These are phyloP conservation scores for Boletus vermiculosoides DNA, from an alignment of 768 basidiomycete species.

Conservation along the genomic window DNA sequence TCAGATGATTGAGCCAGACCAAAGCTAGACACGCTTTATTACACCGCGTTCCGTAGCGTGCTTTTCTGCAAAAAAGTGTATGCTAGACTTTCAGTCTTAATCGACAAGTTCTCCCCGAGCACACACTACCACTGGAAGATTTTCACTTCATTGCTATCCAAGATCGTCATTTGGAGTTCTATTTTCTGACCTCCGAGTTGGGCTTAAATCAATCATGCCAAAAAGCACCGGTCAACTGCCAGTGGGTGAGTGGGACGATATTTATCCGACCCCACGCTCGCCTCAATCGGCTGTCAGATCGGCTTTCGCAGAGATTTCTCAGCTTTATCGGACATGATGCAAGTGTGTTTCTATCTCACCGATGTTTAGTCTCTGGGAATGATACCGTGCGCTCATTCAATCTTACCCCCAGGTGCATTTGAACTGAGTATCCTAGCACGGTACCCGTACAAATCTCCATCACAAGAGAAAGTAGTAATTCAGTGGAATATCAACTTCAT, in stretches of 20 bases:
- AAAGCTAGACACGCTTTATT: not conserved
- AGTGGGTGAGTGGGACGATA: not conserved
- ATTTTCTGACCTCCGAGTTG: not conserved
- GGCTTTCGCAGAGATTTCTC: not conserved
- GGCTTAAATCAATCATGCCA: too few species aligned
- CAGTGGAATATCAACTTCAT: not conserved
- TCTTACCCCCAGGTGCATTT: not conserved
- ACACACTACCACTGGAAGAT: not conserved
- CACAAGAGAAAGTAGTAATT: not conserved
- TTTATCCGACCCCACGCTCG: not conserved
- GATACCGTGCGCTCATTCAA: not conserved
- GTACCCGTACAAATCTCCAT: not conserved
- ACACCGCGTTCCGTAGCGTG: too few species aligned
- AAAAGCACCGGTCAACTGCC: too few species aligned
- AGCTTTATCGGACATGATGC: not conserved
- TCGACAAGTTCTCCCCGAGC: not conserved
- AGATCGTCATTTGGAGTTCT: not conserved
- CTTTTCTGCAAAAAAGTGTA: too few species aligned
- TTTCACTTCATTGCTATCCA: not conserved
- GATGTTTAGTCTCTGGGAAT: not conserved
- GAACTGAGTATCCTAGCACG: not conserved
- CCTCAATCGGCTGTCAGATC: not conserved
- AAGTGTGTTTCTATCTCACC: not conserved
- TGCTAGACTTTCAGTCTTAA: not conserved
- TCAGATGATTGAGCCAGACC: not conserved